Conservation (phyloP, 2,329 filamentous ascomycete genomes). For the Xylaria sp. region DNA sequence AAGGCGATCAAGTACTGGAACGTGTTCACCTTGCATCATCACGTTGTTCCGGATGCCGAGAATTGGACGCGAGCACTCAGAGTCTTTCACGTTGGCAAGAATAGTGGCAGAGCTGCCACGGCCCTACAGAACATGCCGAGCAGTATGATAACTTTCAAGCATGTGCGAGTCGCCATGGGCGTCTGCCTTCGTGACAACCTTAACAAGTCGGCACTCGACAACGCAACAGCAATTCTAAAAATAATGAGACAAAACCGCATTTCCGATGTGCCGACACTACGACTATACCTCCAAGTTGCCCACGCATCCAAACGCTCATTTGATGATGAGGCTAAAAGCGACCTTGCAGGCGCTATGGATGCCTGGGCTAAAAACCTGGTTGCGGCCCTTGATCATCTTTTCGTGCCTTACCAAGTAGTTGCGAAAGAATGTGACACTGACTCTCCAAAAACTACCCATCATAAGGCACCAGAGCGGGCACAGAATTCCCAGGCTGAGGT, state of each 20-base stretch:
- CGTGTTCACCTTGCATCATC: slow-evolving; percentile 68
- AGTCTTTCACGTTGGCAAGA: slow-evolving; percentile 71
- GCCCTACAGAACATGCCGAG: slow-evolving; percentile 67
- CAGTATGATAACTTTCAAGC: slow-evolving; percentile 57
- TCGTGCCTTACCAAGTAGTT: slow-evolving; percentile 56
- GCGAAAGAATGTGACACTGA: slow-evolving; percentile 32
- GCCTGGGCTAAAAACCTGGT: slow-evolving; percentile 62
- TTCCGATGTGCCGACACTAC: slow-evolving; percentile 63
- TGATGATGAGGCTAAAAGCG: slow-evolving; percentile 44
- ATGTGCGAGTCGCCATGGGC: slow-evolving; percentile 77
- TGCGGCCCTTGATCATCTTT: slow-evolving; percentile 61
- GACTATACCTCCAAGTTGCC: slow-evolving; percentile 66
- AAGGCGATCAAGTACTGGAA: slow-evolving; percentile 83
- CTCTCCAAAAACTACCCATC: not conserved
- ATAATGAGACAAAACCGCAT: slow-evolving; percentile 63
- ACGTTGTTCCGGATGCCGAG: slow-evolving; percentile 75
- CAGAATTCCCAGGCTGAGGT: slow-evolving; percentile 37
- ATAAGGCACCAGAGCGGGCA: slow-evolving; percentile 1
- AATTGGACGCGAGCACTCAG: slow-evolving; percentile 77
- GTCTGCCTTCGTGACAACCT: slow-evolving; percentile 80
- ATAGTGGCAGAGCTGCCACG: slow-evolving; percentile 69
- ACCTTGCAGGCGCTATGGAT: slow-evolving; percentile 52
- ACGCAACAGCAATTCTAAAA: slow-evolving; percentile 72
- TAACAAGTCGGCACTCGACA: slow-evolving; percentile 73
- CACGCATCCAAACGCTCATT: slow-evolving; percentile 58